Base-by-base conservation (phyloP, 768 basidiomycete species). In the Chalciporus chontae region DNA sequence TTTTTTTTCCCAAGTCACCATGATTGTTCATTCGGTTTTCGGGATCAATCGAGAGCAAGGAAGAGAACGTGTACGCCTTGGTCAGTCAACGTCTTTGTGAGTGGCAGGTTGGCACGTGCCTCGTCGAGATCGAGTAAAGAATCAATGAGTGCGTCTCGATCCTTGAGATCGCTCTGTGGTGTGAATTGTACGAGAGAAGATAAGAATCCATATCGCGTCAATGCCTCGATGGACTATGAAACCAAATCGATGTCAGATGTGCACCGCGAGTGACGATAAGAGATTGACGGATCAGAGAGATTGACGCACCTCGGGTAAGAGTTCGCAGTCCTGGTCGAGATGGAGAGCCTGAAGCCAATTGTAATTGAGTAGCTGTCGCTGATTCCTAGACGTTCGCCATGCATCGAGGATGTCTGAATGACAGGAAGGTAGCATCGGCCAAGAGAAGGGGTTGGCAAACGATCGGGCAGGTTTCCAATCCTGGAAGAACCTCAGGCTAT, bases 381-480 rank as follows among this genome's bases (percentile, higher is more conserved):
- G 63, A 34, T 58, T 14, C 7, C 31, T 49, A 4, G 51, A 60
- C 10, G 64, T 56, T 39, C 52, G 54, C 66, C 66, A 67, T 3
- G 58, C 17, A 3, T 43, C 54, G 39, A 69, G 53, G n/a, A 68
- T 62, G 13, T 68, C 66, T 14, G 60, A 56, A 7, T 66, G 57
- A 17, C 26, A 53, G 0, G 38, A 0, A 3, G 66, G 66, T 2
- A 69, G 60, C 63, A 69, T 64, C 0, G 66, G 66, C 66, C 68
- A 67, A 8, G 55, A 60, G 49, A 68, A 69, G 0, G 66, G 66
- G 29, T 64, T 68, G 0, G 68, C 61, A 14, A 69, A 69, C 37
- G 68, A 49, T 13, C 66, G 59, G 3, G 66, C 55, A 3, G 56
- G 63, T 40, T 68, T 68, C 66, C 66, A 68, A 31, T 49, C 45